phyloP scores from a whole-genome alignment of 1,284 basidiomycete genomes.

The Papiliotrema terrestris region DNA sequence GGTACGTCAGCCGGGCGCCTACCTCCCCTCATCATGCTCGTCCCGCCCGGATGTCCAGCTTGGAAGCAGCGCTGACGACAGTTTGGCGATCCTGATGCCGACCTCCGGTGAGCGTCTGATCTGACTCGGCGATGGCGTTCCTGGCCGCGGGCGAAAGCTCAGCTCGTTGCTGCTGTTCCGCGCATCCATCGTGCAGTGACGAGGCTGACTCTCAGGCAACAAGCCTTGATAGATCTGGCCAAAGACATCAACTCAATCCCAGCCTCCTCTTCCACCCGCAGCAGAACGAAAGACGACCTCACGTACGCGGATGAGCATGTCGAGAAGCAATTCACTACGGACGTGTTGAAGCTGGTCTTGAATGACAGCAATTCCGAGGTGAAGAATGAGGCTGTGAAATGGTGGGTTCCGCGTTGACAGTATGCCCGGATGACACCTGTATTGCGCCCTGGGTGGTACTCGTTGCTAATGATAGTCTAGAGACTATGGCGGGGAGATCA shows the following conservation, averaged over 20 bases:
- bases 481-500: conserved; percentile 32
- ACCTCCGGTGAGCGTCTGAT: background rate
- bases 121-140: background rate
- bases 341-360: conserved; percentile 77
- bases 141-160: too few relatives aligned
- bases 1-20: background rate
- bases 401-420: conserved; percentile 55
- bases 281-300: conserved; percentile 3
- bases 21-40: background rate
- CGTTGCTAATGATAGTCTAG: conserved; percentile 19
- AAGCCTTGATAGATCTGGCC: conserved; percentile 90
- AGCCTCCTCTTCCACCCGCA: conserved; percentile 47
- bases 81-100: background rate
- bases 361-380: conserved; percentile 96
- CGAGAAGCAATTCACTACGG: conserved; percentile 73
- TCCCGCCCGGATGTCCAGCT: background rate
- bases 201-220: too few relatives aligned
- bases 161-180: too few relatives aligned
- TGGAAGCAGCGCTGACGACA: background rate
- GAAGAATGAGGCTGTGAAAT: conserved; percentile 94
- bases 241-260: conserved; percentile 65
- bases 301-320: conserved; percentile 66
- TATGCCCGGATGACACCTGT: too few relatives aligned
- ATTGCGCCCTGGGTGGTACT: too few relatives aligned
- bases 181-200: too few relatives aligned